A percentile compares a stretch with the other conserved stretches of the same genome.
Evolutionary conservation across 1,284 basidiomycete genomes (phyloP).

Genomic region (Sphagnurus paluster): DNA sequence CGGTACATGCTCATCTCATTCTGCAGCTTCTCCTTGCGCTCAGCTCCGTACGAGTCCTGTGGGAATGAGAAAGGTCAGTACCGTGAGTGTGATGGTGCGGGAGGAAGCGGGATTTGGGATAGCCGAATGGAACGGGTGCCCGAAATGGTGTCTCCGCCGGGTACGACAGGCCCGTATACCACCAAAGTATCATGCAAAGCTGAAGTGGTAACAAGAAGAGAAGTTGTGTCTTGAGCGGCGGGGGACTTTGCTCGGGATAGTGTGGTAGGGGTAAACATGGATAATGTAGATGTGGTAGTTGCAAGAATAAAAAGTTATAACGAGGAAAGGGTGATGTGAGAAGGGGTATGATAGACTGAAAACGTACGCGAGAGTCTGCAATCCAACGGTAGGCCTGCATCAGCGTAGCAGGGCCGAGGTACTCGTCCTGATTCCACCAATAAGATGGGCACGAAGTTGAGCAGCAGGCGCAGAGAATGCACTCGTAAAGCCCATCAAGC

Average conservation of each 20-base stretch:
- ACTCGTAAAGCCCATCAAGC: constrained; percentile 97
- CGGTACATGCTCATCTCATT: constrained; percentile 94
- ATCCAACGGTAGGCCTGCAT: constrained; percentile 99
- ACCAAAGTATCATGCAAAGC: no score
- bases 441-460: constrained; percentile 95
- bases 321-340: background rate
- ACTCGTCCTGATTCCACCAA: constrained; percentile 99
- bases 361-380: constrained; percentile 86
- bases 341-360: background rate
- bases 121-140: background rate
- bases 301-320: background rate
- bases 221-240: background rate
- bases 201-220: no score
- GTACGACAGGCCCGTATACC: no score
- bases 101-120: background rate
- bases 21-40: constrained; percentile 91
- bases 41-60: constrained; percentile 77
- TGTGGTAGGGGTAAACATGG: no score
- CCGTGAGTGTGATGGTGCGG: background rate
- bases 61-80: background rate
- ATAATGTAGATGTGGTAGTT: no score
- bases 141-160: no score
- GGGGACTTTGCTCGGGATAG: background rate
- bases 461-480: constrained; percentile 93
- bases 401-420: constrained; percentile 94